phyloP scores from a whole-genome alignment of 2,329 filamentous ascomycete species.

The Aureobasidium vineae region DNA sequence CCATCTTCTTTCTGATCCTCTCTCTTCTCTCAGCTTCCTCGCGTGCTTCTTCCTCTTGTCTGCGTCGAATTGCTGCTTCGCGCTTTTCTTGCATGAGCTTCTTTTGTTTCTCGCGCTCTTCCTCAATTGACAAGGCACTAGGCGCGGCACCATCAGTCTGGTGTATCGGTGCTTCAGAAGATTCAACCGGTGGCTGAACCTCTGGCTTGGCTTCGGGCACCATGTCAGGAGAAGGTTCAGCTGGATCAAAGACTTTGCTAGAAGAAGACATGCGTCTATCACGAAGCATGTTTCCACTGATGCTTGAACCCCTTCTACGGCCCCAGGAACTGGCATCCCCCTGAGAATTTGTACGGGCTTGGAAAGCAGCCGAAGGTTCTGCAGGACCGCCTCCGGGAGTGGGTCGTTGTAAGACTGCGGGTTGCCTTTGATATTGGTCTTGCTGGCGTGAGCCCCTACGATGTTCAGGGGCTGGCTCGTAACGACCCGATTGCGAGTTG shows the following conservation, averaged over 20 bases:
- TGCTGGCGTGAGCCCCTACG: conserved; percentile 68
- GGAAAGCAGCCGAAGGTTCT: conserved; percentile 84
- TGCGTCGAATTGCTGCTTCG: conserved; percentile 67
- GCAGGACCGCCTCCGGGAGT: conserved; percentile 64
- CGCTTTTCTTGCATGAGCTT: conserved; percentile 66
- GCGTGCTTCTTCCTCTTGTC: conserved; percentile 64
- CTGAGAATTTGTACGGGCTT: conserved; percentile 67
- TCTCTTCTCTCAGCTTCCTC: conserved; percentile 71
- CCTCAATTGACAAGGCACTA: conserved; percentile 26
- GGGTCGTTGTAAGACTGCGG: conserved; percentile 74
- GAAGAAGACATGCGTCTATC: conserved; percentile 62
- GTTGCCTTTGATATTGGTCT: conserved; percentile 67
- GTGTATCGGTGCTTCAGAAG: conserved; percentile 27
- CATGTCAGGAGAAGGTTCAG: conserved; percentile 25
- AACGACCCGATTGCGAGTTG: conserved; percentile 92
- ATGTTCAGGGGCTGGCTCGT: conserved; percentile 78
- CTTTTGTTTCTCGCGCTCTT: conserved; percentile 29
- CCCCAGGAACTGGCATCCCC: conserved; percentile 63
- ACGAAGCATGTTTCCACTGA: conserved; percentile 69
- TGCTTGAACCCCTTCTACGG: conserved; percentile 80
- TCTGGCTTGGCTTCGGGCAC: conserved; percentile 32
- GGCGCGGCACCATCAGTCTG: conserved; percentile 27
- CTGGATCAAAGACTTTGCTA: conserved; percentile 43
- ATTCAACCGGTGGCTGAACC: conserved; percentile 35
- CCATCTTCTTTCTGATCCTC: conserved; percentile 69